Evolutionary conservation across 352 stramenopile species (phyloP).

Genomic region (Globisporangium paroecandrum): DNA sequence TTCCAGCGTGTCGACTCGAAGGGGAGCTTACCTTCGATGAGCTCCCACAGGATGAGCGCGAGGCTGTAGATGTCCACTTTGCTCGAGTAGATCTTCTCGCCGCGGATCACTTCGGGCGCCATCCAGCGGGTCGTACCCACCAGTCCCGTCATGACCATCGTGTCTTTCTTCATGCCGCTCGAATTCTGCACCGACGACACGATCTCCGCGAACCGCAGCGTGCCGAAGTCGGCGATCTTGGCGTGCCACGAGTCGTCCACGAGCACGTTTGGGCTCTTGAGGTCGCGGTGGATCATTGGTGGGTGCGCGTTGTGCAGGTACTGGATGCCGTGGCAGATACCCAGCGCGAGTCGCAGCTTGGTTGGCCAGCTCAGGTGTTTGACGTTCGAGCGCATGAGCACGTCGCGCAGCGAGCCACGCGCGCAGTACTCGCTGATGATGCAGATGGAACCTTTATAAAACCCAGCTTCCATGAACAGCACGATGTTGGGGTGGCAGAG

Average conservation of each 20-base stretch:
- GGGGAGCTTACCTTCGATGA: conserved; percentile 80
- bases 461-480: conserved; percentile 86
- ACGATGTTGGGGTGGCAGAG: conserved; percentile 86
- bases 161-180: conserved; percentile 25
- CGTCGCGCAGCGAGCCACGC: conserved; percentile 93
- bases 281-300: conserved; percentile 89
- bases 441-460: conserved; percentile 85
- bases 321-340: conserved; percentile 84
- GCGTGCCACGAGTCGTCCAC: conserved; percentile 87
- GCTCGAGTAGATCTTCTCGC: conserved; percentile 82
- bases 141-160: conserved; percentile 82
- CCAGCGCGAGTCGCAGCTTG: conserved; percentile 71
- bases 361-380: conserved; percentile 79
- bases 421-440: conserved; percentile 96
- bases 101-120: conserved; percentile 87
- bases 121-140: conserved; percentile 89
- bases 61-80: conserved; percentile 90
- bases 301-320: conserved; percentile 89
- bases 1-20: conserved; percentile 85
- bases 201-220: conserved; percentile 82
- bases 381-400: conserved; percentile 78
- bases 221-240: conserved; percentile 91
- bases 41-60: conserved; percentile 84
- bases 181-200: conserved; percentile 66
- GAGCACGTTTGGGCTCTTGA: conserved; percentile 90